A percentile compares a stretch with the other conserved stretches of the same genome.
Evolutionary conservation across 805 yeast genomes (phyloP).

Genomic region (Monosporozyma solicola): DNA sequence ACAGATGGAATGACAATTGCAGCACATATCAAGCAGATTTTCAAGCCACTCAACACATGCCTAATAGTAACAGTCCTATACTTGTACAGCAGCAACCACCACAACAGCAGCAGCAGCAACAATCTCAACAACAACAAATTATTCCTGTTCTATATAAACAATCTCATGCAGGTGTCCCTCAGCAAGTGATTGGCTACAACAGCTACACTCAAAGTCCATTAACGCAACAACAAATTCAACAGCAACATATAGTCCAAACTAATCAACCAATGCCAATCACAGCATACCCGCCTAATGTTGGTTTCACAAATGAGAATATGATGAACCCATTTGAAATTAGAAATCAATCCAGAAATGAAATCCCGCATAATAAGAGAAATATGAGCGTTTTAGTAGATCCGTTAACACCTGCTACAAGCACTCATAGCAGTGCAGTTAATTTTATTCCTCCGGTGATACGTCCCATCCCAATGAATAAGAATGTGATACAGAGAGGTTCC

Average conservation of each 20-base stretch:
- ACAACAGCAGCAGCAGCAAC: slow-evolving; percentile 4
- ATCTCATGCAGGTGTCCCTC: neutral
- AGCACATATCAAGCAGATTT: neutral
- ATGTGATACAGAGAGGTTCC: neutral
- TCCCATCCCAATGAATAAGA: slow-evolving; percentile 1
- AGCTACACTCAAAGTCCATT: neutral
- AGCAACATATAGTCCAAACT: slow-evolving; percentile 3
- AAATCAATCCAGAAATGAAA: neutral
- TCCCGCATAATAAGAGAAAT: slow-evolving; percentile 13
- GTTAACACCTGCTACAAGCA: slow-evolving; percentile 4
- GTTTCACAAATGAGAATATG: slow-evolving; percentile 5
- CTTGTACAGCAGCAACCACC: slow-evolving; percentile 2
- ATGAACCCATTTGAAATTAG: slow-evolving; percentile 18
- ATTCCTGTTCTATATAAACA: neutral
- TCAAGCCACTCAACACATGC: neutral
- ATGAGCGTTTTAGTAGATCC: slow-evolving; percentile 17
- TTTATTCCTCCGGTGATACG: slow-evolving; percentile 2
- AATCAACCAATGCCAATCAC: neutral
- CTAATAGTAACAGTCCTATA: neutral
- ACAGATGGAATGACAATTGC: neutral
- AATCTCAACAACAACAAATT: slow-evolving; percentile 1
- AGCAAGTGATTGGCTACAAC: neutral
- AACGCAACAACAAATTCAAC: slow-evolving; percentile 6
- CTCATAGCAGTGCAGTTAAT: neutral
- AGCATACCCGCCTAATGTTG: neutral